phyloP scores from a whole-genome alignment of 2,329 filamentous ascomycete genomes.

The Graphiopsis chlorocephala region DNA sequence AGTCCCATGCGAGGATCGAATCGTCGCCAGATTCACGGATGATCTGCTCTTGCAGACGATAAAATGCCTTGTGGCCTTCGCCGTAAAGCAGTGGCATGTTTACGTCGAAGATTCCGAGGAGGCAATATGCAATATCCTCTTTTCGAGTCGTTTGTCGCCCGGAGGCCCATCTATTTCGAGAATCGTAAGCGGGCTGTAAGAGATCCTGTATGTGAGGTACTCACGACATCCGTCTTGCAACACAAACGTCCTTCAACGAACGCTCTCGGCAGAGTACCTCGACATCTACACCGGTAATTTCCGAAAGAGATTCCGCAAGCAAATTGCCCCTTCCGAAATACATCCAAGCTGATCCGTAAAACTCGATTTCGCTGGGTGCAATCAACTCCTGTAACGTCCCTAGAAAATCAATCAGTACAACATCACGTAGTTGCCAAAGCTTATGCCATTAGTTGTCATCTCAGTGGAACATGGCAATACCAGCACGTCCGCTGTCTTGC shows the following conservation, averaged over 20 bases:
- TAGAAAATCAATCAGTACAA: background rate
- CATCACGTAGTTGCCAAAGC: background rate
- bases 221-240: conserved; percentile 19
- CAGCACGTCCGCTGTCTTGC: background rate
- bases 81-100: conserved; percentile 23
- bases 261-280: conserved; percentile 8
- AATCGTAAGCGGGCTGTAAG: conserved; percentile 24
- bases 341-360: conserved; percentile 14
- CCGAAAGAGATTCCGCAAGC: conserved; percentile 18
- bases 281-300: conserved; percentile 19
- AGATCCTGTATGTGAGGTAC: background rate
- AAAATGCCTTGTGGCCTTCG: conserved; percentile 22
- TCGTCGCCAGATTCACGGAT: conserved; percentile 14
- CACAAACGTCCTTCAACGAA: conserved; percentile 18
- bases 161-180: conserved; percentile 28
- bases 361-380: conserved; percentile 19
- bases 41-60: conserved; percentile 21
- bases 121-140: conserved; percentile 21
- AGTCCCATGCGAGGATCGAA: conserved; percentile 22
- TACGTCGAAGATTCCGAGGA: conserved; percentile 24
- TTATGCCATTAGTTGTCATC: too few species aligned
- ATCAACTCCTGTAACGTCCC: conserved; percentile 26
- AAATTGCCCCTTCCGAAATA: conserved; percentile 13
- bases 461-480: too few species aligned
- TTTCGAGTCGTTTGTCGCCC: conserved; percentile 25